Base-by-base conservation (phyloP, 2,329 filamentous ascomycete species). In the Xylaria multiplex region DNA sequence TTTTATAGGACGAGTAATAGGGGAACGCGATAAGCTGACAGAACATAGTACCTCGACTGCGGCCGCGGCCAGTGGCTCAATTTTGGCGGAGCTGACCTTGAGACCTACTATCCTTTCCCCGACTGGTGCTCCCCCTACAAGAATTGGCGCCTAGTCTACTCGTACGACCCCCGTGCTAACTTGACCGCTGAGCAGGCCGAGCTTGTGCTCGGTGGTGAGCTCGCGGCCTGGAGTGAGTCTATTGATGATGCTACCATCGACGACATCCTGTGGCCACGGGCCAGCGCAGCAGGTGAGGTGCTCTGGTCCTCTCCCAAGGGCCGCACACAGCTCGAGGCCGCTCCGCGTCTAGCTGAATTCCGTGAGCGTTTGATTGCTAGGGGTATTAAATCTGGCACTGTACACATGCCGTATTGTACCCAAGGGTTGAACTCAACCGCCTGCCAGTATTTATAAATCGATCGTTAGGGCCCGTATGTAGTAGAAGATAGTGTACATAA, bases 91-190 rank as follows among this genome's bases (percentile, higher is more conserved):
- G 79, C 78, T 1, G 79, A 84, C 16, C 85, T 85, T 69, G 70
- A 82, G 19, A 69, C 73, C 1, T 86, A 81, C 79, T 93, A 85
- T 76, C 92, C 92, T 0, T 97, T 91, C 81, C 80, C 82, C 65
- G 93, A 96, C 81, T 97, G 93, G 85, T 97, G 93, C 80, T 81
- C 82, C 0, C 93, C 93, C 1, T 84, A 84, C 75, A 93, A 97
- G 81, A 92, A 87, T 80, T 97, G 93, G 93, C 86, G 88, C 6
- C 82, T 92, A 32, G 85, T 95, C 65, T 97, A 97, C 83, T 86
- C 88, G 22, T 91, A 95, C 78, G 90, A 97, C 75, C 93, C 93
- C 0, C 81, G 89, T 3, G 83, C 81, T 2, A 87, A 86, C 52
- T 83, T 97, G 4, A 85, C 90, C 0, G 79, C 79, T 9, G 83